phyloP scores from a whole-genome alignment of 2,329 filamentous ascomycete genomes.

The Penicillium oxalicum region DNA sequence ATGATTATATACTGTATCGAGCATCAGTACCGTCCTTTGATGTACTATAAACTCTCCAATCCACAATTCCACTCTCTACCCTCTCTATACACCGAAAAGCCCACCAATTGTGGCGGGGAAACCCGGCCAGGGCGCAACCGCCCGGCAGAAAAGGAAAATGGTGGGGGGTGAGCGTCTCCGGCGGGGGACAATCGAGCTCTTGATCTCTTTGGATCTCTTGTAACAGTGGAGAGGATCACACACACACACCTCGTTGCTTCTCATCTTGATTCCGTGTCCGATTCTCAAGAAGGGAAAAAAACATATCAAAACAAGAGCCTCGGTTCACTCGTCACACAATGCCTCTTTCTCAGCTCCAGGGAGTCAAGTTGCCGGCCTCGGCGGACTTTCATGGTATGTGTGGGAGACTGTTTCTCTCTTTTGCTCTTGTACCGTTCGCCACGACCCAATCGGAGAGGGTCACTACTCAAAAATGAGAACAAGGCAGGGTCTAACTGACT shows the following conservation, averaged over 20 bases:
- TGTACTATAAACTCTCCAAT: too few species aligned
- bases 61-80: too few species aligned
- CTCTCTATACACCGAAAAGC: neutral
- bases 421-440: too few species aligned
- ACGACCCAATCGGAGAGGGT: too few species aligned
- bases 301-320: too few species aligned
- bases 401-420: neutral
- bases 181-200: neutral
- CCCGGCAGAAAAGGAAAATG: constrained; percentile 25
- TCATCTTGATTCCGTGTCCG: too few species aligned
- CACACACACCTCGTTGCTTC: too few species aligned
- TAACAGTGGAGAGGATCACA: too few species aligned
- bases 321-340: constrained; percentile 14
- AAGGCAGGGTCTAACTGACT: constrained; percentile 7
- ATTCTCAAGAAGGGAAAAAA: too few species aligned
- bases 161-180: constrained; percentile 16
- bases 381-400: constrained; percentile 57
- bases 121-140: constrained; percentile 16
- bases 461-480: neutral
- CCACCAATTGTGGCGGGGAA: constrained; percentile 4
- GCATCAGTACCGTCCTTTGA: too few species aligned
- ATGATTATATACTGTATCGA: too few species aligned
- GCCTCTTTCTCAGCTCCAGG: constrained; percentile 31
- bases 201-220: too few species aligned
- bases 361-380: constrained; percentile 52